Evolutionary conservation across 1,284 basidiomycete genomes (phyloP), one percentile per base, ranked within the genome.

Genomic region (Fomitopsis palustris): DNA sequence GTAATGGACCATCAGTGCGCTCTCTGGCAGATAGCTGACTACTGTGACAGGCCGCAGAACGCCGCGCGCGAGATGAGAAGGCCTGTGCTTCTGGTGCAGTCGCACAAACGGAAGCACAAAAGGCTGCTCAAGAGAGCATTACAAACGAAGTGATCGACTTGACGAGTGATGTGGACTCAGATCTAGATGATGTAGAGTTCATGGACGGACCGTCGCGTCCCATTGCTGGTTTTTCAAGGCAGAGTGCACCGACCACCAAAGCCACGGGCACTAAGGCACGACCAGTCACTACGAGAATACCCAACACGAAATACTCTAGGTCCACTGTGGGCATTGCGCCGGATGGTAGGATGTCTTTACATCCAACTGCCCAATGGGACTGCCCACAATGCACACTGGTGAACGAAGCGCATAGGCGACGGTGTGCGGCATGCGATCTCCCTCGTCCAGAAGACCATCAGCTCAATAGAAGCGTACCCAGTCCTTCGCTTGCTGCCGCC

Each of bases 331-430:
- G 7, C 31, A 0, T 17, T 10, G 31, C 29, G 49, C 16, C 33
- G 5, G 31, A 1, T 23, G 7, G 12, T n/a, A 14, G 16, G 14
- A 29, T 23, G 14, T 19, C 27, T 17, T 27, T 53, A n/a, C 9
- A 14, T 23, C 35, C 38, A 19, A 4, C 47, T 8, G 33, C 52
- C 38, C 73, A 78, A 55, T 94, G 92, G 92, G 59, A 79, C 1
- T 94, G 92, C 69, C 70, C 75, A 1, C 71, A 73, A 14, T 95
- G 92, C 72, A 93, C 92, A 0, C 78, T 92, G 17, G 62, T 85
- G 51, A 94, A 95, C 66, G 62, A 70, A 0, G 58, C 74, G 1
- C 64, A 74, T 39, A 70, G 76, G 1, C 67, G 81, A 31, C 75
- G 82, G 35, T 93, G 91, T 67, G 81, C 81, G 8, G 85, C 49